Evolutionary conservation across 768 basidiomycete genomes (phyloP).

Genomic region (Mycena indigotica): DNA sequence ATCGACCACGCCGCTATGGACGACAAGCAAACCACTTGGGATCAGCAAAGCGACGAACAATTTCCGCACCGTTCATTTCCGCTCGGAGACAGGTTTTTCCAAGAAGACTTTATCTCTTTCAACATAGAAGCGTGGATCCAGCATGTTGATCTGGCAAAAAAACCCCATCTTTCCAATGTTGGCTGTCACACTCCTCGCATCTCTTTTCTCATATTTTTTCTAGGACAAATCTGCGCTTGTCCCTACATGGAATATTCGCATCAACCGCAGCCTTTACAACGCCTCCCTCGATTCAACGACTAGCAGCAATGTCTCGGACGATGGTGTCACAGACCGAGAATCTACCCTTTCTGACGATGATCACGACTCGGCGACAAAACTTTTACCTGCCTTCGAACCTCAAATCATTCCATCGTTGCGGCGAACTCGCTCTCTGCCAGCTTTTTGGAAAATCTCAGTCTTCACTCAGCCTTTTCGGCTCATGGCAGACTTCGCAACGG

Average conservation of each 20-base stretch:
- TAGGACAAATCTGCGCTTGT: background rate
- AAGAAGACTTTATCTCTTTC: background rate
- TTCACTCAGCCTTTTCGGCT: conserved; percentile 8
- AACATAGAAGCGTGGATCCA: background rate
- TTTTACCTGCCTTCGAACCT: too few species aligned
- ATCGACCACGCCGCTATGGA: too few species aligned
- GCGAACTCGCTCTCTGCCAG: conserved; percentile 12
- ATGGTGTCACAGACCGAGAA: too few species aligned
- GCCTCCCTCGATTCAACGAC: too few species aligned
- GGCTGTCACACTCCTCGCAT: background rate
- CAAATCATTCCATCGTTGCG: conserved; percentile 6
- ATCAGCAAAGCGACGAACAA: background rate
- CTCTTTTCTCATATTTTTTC: background rate
- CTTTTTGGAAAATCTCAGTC: conserved; percentile 9
- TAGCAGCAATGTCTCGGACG: too few species aligned
- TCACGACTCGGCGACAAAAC: too few species aligned
- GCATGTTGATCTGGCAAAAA: background rate
- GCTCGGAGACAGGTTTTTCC: too few species aligned
- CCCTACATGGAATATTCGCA: background rate
- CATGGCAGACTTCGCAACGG: conserved; percentile 8
- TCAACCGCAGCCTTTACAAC: background rate
- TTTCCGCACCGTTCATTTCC: background rate
- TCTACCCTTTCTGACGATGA: too few species aligned
- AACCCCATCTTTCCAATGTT: background rate
- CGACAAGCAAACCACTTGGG: background rate